Evolutionary conservation across 208 protist genomes (phyloP).

Genomic region (Porcisia hertigi): DNA sequence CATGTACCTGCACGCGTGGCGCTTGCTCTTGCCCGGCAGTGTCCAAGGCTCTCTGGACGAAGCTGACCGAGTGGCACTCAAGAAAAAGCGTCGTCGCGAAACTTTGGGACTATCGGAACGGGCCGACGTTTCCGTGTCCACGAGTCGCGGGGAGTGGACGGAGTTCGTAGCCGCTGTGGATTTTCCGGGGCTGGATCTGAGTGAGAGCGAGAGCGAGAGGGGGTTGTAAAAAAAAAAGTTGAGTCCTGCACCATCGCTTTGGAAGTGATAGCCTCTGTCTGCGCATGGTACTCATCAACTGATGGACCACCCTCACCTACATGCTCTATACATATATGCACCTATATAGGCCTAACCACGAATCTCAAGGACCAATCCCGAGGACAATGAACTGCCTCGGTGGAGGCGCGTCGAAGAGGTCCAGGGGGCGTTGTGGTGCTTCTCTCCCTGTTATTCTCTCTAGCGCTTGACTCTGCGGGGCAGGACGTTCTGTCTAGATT

Average conservation of each 20-base stretch:
- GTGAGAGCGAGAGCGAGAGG: neutral
- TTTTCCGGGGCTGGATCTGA: constrained; percentile 13
- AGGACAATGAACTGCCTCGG: neutral
- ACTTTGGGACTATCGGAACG: constrained; percentile 39
- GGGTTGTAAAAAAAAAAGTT: no score
- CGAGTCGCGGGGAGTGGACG: constrained; percentile 29
- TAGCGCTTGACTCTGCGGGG: neutral
- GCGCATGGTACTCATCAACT: neutral
- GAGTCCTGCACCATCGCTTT: no score
- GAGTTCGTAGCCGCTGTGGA: constrained; percentile 38
- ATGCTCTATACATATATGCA: neutral
- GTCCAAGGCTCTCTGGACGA: constrained; percentile 27
- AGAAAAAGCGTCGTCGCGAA: constrained; percentile 64
- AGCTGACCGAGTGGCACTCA: constrained; percentile 40
- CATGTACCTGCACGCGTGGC: constrained; percentile 85
- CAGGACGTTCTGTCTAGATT: neutral
- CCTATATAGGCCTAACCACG: neutral
- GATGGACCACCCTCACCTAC: no score
- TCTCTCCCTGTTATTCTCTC: neutral
- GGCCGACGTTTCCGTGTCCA: constrained; percentile 5
- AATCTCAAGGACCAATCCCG: neutral
- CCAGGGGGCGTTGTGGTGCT: no score
- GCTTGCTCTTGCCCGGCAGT: constrained; percentile 48
- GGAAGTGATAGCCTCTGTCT: neutral
- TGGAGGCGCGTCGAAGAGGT: neutral